Evolutionary conservation across 2,329 filamentous ascomycete genomes (phyloP), one percentile per base, ranked within the genome.

Genomic region (Aspergillus melleus): DNA sequence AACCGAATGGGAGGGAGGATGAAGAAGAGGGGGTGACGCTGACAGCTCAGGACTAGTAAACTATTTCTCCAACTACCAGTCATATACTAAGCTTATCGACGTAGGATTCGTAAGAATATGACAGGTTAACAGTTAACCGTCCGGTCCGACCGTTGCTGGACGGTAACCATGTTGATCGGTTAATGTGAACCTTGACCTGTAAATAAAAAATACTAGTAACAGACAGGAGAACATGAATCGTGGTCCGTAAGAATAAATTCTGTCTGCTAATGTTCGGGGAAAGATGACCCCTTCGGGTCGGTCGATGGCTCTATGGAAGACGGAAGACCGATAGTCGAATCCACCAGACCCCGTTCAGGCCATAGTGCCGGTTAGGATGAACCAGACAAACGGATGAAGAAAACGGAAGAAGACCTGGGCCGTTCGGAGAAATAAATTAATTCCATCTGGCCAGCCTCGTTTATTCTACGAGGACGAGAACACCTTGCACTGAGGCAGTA

Each of bases 261-360:
- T 14, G 4, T 12, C 32, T 14, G 11, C 32, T 36, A 36, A 14
- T 36, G 32, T 36, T 36, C 32, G 32, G 32, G 32, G 32, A 36
- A 14, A 36, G 14, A 36, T 36, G 32, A 36, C 32, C 32, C 32
- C 32, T 36, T 36, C 32, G 32, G 32, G 32, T 36, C 32, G 32
- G 32, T 36, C 32, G 32, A 39, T 20, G 29, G 12, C 49, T n/a
- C 24, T 32, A 11, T 36, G 51, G 19, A 53, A 59, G 32, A 42
- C 44, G 50, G 36, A 24, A 56, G 44, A 52, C 36, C 36, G 36
- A 42, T 42, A 42, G 36, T 42, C 36, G 36, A 46, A 16, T 14
- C 30, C 46, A 30, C 46, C 8, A 26, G 58, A 58, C 49, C 59
- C 39, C 22, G 61, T 60, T 60, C 52, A 52, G 52, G 32, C 4